Base-by-base conservation (phyloP, 2,329 filamentous ascomycete species). In the Hypoxylon sp. region DNA sequence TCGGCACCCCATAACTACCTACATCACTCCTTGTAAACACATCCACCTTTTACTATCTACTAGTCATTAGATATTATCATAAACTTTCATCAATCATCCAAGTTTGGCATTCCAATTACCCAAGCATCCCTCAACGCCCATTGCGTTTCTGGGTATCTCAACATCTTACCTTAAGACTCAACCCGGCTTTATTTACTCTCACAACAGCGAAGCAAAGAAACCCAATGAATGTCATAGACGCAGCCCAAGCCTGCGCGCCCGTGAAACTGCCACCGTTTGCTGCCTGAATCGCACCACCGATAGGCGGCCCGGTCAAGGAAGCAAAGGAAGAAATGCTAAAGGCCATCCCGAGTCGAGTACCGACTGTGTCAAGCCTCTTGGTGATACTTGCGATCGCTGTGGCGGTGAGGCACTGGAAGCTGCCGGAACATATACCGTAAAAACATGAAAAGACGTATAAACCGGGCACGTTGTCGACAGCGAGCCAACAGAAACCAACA, bases 341-440 rank as follows among this genome's bases (percentile, higher is more conserved):
- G 0, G 78, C 80, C 81, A 83, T 83, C 8, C 81, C 81, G 13
- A 83, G 73, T 24, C 81, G 73, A 1, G 81, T 81, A 0, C 81
- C 81, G 1, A 81, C 75, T 1, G 74, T 81, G 26, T 82, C 78
- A 5, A 83, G 76, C 5, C 76, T 72, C 13, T 76, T 76, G 0
- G 81, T 82, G 9, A 83, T 80, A 47, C 79, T 81, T 0, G 81
- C 57, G 22, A 83, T 75, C 0, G 77, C 77, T 0, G 81, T 81
- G 0, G 81, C 78, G 63, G 81, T 81, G 1, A 83, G 74, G 39
- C 80, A 81, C 50, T 83, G 81, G n/a, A 81, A 81, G 1, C 77
- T 76, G 0, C 80, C 81, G 0, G 76, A 68, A 3, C 65, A 60
- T n/a, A 76, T 74, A 13, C 79, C 79, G 50, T 78, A 80, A 35